Evolutionary conservation across 306 rosid species (phyloP), one percentile per base, ranked within the genome.

Genomic region (Acmispon strigosus): DNA sequence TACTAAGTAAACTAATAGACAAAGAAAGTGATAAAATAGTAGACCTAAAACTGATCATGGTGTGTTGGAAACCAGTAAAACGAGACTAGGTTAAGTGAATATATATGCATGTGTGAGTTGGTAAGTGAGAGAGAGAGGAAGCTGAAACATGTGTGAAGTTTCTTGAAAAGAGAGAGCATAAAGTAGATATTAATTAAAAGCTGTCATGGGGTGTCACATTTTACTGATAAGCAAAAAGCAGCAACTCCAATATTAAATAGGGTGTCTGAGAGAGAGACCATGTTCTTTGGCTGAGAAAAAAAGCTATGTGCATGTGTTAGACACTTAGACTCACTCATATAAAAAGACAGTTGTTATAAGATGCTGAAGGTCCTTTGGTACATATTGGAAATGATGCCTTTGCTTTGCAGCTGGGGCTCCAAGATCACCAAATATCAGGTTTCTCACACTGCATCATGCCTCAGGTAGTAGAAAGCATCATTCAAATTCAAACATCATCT

Each of bases 231-330:
- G 72, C 14, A 72, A 65, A 83, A 60, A 65, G 70, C 11, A 8
- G 49, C 29, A 65, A 47, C 44, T 39, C 11, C 12, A 41, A 70
- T 32, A 32, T 58, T 66, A 75, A 70, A 79, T 29, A 61, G 16
- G 16, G 57, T 15, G 51, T 72, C 76, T 65, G 2, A 39, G 54
- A 55, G 24, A 8, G 66, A 72, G 81, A 70, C 51, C 96, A 89
- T 84, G 88, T 89, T 84, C 86, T 51, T 61, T 69, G 96, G 96
- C 73, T 78, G 82, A 81, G 77, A 86, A 70, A 76, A 29, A 82
- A 86, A 76, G 85, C n/a, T 41, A 1, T 67, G 29, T 52, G 57
- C 57, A 61, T 70, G 80, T 73, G n/a, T n/a, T n/a, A n/a, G n/a
- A n/a, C n/a, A n/a, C n/a, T 74, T 1, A 78, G 76, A 64, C 44